Base-by-base conservation (phyloP, 495 filamentous ascomycete genomes). In the Neurospora intermedia region DNA sequence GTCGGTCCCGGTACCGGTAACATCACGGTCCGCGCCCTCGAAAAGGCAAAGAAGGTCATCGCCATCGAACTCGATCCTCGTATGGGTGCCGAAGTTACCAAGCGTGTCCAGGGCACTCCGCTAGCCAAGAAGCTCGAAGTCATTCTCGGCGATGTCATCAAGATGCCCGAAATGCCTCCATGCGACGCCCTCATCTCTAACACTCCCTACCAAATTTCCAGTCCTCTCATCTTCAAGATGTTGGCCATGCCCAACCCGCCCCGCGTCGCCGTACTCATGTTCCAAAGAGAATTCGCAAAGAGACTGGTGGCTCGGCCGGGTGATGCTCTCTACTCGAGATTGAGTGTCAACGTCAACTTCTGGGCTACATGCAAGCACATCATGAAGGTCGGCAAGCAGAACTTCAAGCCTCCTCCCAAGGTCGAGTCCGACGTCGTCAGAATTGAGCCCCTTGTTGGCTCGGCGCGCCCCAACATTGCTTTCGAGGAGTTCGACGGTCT, bases 21-120 rank as follows among this genome's bases (percentile, higher is more conserved):
- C 74, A 81, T 98, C 77, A 97, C 95, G 0, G 91, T 96, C 69
- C 90, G 91, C 72, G 97, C 97, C 46, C 84, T 98, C 38, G 93
- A 95, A 73, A 90, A 92, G 77, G 93, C 93, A 16, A 94, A 93
- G 82, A 92, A 91, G 77, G 89, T 94, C 43, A 92, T 96, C 23
- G 95, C 94, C 5, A 75, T 97, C 42, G 95, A 98, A 84, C 88
- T 97, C 83, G 95, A 98, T 81, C 95, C 95, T 62, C 87, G 95
- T 77, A 98, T 98, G 96, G 95, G 94, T 6, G 95, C 94, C 39
- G 96, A 98, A 81, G 88, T 97, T 75, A 97, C 94, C 62, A 98
- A 98, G 79, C 91, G 94, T 73, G 93, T 98, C 39, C 93, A 97
- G 80, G 93, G 91, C 20, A 94, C 89, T 48, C 92, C 94, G 4